These are phyloP conservation scores for Didymella exigua DNA, from an alignment of 2,329 filamentous ascomycete species.

Conservation along the genomic window DNA sequence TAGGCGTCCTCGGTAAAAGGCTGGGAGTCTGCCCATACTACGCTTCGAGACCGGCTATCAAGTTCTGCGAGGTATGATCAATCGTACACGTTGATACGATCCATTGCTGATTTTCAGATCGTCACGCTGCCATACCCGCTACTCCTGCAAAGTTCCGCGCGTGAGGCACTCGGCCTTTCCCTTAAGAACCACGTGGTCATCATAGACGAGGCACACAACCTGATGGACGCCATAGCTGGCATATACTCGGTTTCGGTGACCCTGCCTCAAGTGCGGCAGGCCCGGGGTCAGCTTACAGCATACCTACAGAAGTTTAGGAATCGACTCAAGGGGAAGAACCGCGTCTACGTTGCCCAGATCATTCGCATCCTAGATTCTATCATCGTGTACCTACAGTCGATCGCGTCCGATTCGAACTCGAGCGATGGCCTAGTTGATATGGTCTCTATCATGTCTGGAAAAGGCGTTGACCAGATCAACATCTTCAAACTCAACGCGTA, in stretches of 20 bases:
- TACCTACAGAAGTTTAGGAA: conserved; percentile 91
- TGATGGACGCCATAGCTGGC: conserved; percentile 90
- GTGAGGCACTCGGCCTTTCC: conserved; percentile 85
- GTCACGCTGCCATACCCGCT: conserved; percentile 92
- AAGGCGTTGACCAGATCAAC: conserved; percentile 94
- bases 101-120: conserved; percentile 58
- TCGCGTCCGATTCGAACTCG: conserved; percentile 46
- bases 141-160: conserved; percentile 81
- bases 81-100: no score
- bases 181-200: conserved; percentile 90
- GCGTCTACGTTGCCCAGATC: conserved; percentile 87
- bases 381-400: conserved; percentile 67
- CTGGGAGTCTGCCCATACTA: conserved; percentile 93
- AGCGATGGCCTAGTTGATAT: conserved; percentile 72
- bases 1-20: conserved; percentile 76
- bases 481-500: conserved; percentile 87
- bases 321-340: conserved; percentile 85
- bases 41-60: conserved; percentile 84
- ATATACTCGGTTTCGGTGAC: conserved; percentile 82
- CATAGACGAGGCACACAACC: conserved; percentile 95
- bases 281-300: conserved; percentile 74
- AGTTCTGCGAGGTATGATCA: conserved; percentile 68
- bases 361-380: conserved; percentile 83
- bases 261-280: conserved; percentile 72
- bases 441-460: conserved; percentile 75